Conservation (phyloP, 129 eudicot species). For the Flaveria trinervia region DNA sequence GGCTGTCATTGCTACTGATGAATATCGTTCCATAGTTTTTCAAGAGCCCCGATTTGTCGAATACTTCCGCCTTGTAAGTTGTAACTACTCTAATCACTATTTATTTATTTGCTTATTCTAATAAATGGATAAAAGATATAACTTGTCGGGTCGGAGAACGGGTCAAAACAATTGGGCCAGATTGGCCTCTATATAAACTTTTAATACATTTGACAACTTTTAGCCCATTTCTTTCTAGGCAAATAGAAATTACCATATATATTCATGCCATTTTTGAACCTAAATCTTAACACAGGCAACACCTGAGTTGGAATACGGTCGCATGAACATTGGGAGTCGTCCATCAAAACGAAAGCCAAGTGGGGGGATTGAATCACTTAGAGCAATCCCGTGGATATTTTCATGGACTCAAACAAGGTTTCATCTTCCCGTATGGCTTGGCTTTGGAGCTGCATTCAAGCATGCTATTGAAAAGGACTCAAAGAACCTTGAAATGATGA, state of each 20-base stretch:
- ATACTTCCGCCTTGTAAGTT: slow-evolving; percentile 72
- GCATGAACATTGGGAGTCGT: slow-evolving; percentile 86
- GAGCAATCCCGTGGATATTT: slow-evolving; percentile 88
- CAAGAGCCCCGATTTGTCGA: slow-evolving; percentile 81
- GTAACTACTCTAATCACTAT: slow-evolving; percentile 38
- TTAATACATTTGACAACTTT: background rate
- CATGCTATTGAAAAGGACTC: slow-evolving; percentile 57
- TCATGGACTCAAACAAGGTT: slow-evolving; percentile 86
- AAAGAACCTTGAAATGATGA: slow-evolving; percentile 59
- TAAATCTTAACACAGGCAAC: slow-evolving; percentile 55
- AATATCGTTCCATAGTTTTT: slow-evolving; percentile 75
- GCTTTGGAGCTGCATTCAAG: slow-evolving; percentile 72
- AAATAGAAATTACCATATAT: too few relatives aligned
- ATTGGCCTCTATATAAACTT: background rate
- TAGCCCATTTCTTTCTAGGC: background rate
- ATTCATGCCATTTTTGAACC: too few relatives aligned
- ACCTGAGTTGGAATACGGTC: slow-evolving; percentile 76
- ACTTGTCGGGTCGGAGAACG: background rate
- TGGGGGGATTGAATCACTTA: slow-evolving; percentile 82
- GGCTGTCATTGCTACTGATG: slow-evolving; percentile 71
- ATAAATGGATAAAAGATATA: background rate
- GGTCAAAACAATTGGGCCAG: background rate
- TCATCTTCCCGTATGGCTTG: slow-evolving; percentile 88
- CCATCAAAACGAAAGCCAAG: slow-evolving; percentile 82
- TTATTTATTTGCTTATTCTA: background rate